A percentile compares a stretch with the other conserved stretches of the same genome.
phyloP scores from a whole-genome alignment of 2,329 filamentous ascomycete species.

The Trichoderma pleuroti region DNA sequence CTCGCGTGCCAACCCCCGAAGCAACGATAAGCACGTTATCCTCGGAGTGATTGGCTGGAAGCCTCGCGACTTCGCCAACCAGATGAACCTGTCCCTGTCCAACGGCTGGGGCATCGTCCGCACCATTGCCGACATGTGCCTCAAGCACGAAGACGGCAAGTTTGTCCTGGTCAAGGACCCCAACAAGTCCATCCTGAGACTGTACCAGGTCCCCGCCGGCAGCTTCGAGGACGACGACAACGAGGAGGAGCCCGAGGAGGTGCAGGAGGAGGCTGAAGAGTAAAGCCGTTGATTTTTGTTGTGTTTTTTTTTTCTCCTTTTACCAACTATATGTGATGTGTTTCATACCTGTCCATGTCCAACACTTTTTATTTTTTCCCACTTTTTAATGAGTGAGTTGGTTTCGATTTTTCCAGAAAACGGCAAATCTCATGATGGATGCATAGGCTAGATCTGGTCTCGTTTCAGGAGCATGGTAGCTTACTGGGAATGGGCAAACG shows the following conservation, averaged over 20 bases:
- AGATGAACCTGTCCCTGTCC: slow-evolving; percentile 96
- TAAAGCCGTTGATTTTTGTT: slow-evolving; percentile 19
- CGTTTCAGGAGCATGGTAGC: slow-evolving; percentile 9
- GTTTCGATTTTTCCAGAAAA: background rate
- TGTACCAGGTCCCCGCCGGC: slow-evolving; percentile 84
- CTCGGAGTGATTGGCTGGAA: slow-evolving; percentile 97
- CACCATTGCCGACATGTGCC: slow-evolving; percentile 93
- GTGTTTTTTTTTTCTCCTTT: background rate
- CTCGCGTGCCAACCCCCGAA: slow-evolving; percentile 87
- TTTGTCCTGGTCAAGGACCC: slow-evolving; percentile 85
- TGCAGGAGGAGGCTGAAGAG: slow-evolving; percentile 40
- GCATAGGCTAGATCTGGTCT: slow-evolving; percentile 4
- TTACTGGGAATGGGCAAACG: background rate
- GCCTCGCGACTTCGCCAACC: slow-evolving; percentile 89
- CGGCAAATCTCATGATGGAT: slow-evolving; percentile 2
- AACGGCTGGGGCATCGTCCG: slow-evolving; percentile 99
- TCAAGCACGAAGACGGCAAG: slow-evolving; percentile 74
- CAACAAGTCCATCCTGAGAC: slow-evolving; percentile 89
- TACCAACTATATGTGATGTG: background rate
- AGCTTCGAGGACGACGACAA: slow-evolving; percentile 91
- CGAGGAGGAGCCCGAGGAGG: slow-evolving; percentile 54
- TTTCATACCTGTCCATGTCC: background rate
- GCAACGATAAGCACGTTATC: slow-evolving; percentile 89
- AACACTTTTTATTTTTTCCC: background rate
- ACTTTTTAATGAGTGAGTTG: slow-evolving; percentile 7